These are phyloP conservation scores for Fusarium proliferatum DNA, from an alignment of 2,329 filamentous ascomycete species.

Conservation along the genomic window DNA sequence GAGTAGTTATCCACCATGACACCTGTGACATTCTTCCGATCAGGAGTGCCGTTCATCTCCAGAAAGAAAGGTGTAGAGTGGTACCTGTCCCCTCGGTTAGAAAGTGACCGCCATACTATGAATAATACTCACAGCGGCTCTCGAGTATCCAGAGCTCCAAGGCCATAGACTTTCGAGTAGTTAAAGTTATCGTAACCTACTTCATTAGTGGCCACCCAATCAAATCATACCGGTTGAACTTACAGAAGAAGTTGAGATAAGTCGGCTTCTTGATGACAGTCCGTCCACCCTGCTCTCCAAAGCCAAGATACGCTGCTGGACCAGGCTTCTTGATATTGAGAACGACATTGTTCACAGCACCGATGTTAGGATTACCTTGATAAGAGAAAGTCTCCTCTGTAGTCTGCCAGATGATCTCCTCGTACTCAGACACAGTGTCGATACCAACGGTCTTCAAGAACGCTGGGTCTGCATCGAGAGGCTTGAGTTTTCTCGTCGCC, in stretches of 20 bases:
- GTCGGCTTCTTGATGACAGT: neutral
- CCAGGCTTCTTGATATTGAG: conserved; percentile 2
- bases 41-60: neutral
- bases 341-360: neutral
- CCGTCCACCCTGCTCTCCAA: conserved; percentile 1
- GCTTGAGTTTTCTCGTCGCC: neutral
- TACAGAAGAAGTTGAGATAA: conserved; percentile 2
- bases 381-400: neutral
- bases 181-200: neutral
- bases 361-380: neutral
- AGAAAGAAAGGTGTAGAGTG: neutral
- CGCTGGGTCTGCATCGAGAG: neutral
- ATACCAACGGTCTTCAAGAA: neutral
- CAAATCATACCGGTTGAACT: fast-evolving
- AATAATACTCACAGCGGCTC: neutral
- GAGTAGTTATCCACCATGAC: neutral
- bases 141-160: neutral
- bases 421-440: neutral
- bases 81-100: neutral
- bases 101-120: fast-evolving
- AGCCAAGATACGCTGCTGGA: neutral
- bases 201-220: fast-evolving
- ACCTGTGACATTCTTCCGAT: neutral
- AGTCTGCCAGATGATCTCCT: conserved; percentile 6
- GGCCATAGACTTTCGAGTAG: neutral